These are phyloP conservation scores for Sugiyamaella xylanicola DNA, from an alignment of 1,139 yeast species.

Conservation along the genomic window DNA sequence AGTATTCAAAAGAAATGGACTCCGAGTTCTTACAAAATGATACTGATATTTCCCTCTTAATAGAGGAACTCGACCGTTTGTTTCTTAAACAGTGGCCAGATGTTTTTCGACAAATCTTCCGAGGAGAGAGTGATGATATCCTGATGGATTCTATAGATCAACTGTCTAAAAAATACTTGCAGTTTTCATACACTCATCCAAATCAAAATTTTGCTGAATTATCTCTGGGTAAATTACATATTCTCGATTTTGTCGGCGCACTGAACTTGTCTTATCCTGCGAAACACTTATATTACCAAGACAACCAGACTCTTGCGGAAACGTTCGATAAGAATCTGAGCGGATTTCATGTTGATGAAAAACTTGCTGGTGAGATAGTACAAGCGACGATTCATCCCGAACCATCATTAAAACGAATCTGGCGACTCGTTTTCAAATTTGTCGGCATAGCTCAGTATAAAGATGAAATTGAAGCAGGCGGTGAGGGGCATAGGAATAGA, in stretches of 20 bases:
- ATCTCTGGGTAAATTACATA: slow-evolving; percentile 20
- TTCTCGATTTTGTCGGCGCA: slow-evolving; percentile 19
- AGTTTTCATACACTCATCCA: slow-evolving; percentile 5
- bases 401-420: slow-evolving; percentile 7
- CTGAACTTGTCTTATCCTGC: slow-evolving; percentile 14
- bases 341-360: slow-evolving; percentile 16
- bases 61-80: slow-evolving; percentile 3
- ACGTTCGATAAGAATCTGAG: slow-evolving; percentile 16
- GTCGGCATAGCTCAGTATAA: slow-evolving; percentile 17
- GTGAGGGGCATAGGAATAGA: background rate
- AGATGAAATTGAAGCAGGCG: background rate
- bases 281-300: slow-evolving; percentile 9
- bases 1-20: slow-evolving; percentile 6
- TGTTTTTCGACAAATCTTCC: background rate
- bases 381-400: background rate
- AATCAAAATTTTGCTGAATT: slow-evolving; percentile 16
- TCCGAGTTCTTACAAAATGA: background rate
- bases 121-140: slow-evolving; percentile 5
- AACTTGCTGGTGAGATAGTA: slow-evolving; percentile 8
- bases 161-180: slow-evolving; percentile 13
- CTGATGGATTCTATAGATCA: slow-evolving; percentile 11
- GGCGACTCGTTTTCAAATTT: slow-evolving; percentile 16
- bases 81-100: slow-evolving; percentile 20
- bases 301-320: slow-evolving; percentile 7
- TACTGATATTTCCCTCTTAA: background rate